phyloP scores from a whole-genome alignment of 352 stramenopile species.

The Phytophthora uliginosa region DNA sequence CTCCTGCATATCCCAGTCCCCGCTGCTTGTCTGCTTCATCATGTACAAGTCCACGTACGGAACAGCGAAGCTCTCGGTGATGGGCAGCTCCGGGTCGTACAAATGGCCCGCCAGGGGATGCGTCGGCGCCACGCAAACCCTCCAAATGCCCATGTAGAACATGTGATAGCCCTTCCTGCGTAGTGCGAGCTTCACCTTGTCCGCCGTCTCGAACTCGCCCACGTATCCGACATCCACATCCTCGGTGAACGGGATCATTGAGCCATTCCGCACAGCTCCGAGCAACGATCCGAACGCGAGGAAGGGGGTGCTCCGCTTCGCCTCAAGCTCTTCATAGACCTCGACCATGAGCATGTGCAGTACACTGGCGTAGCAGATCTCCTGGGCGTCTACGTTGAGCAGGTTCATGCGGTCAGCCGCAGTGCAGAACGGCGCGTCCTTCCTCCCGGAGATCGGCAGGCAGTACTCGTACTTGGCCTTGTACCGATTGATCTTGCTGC shows the following conservation, averaged over 20 bases:
- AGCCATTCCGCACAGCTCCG: background rate
- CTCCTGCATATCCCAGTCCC: constrained; percentile 23
- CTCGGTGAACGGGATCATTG: background rate
- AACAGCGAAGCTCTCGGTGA: constrained; percentile 5
- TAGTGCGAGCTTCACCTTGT: constrained; percentile 11
- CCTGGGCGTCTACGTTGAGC: constrained; percentile 10
- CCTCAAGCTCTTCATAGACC: background rate
- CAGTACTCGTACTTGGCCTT: constrained; percentile 12
- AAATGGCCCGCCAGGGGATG: constrained; percentile 23
- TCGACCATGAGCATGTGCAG: background rate
- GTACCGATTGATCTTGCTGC: background rate
- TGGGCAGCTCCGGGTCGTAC: constrained; percentile 34
- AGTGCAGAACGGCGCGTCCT: constrained; percentile 42
- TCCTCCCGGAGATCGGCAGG: background rate
- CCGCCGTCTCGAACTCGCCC: background rate
- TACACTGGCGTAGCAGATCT: background rate
- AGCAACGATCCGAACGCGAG: background rate
- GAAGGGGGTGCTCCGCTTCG: background rate
- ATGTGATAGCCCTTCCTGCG: constrained; percentile 55
- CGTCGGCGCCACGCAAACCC: constrained; percentile 34
- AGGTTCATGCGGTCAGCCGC: constrained; percentile 51
- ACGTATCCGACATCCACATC: background rate
- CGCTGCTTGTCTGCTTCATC: constrained; percentile 2
- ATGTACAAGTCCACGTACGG: constrained; percentile 48
- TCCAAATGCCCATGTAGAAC: constrained; percentile 38